Percentiles rank a stretch among this genome's conserved stretches.
These are phyloP conservation scores for Aspergillus bridgeri DNA, from an alignment of 495 filamentous ascomycete genomes.

Conservation along the genomic window DNA sequence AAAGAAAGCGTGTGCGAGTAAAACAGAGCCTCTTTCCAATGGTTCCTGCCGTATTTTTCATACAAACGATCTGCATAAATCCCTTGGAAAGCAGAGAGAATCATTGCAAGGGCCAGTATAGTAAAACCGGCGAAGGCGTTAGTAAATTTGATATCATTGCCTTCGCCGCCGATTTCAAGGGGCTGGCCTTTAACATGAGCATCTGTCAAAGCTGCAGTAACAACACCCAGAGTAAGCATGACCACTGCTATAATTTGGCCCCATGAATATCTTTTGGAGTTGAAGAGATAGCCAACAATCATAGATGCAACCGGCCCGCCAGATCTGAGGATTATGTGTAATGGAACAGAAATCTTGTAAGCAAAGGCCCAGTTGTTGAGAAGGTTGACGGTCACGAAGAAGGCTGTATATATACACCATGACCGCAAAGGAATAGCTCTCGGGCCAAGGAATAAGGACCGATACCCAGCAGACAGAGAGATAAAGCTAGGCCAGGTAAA, in stretches of 20 bases:
- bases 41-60: constrained; percentile 67
- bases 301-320: constrained; percentile 95
- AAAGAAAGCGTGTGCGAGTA: constrained; percentile 82
- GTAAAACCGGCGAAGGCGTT: constrained; percentile 70
- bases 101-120: constrained; percentile 83
- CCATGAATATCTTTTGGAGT: constrained; percentile 73
- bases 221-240: constrained; percentile 80
- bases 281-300: constrained; percentile 74
- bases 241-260: constrained; percentile 76
- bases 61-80: constrained; percentile 92
- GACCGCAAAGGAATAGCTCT: constrained; percentile 80
- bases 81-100: constrained; percentile 90
- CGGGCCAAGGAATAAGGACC: constrained; percentile 64
- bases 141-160: constrained; percentile 13
- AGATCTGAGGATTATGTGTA: constrained; percentile 95
- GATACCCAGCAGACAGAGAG: constrained; percentile 59
- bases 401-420: constrained; percentile 83
- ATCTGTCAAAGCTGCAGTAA: constrained; percentile 84
- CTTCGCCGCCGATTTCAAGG: constrained; percentile 16
- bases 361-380: constrained; percentile 98
- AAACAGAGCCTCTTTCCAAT: constrained; percentile 96
- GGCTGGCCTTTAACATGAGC: constrained; percentile 69
- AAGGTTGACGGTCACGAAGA: constrained; percentile 89
- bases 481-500: constrained; percentile 66
- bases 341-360: constrained; percentile 91